These are phyloP conservation scores for Akebia trifoliata DNA, from an alignment of 164 flowering plant genomes.

Conservation along the genomic window DNA sequence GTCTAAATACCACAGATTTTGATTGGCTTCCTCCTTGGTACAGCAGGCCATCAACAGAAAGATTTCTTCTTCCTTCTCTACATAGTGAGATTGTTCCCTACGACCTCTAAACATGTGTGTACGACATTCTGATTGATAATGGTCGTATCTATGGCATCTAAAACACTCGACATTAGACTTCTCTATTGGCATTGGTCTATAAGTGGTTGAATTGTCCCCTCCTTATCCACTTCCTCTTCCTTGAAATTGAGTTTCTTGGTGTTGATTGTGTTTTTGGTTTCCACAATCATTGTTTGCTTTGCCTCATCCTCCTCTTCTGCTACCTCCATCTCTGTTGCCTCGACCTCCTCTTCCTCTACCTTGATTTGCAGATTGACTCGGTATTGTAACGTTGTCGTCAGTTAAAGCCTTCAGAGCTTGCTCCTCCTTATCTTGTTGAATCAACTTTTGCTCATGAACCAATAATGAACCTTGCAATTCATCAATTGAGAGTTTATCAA, in stretches of 20 bases:
- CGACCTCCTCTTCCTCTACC: too few relatives aligned
- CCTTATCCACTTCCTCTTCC: conserved; percentile 14
- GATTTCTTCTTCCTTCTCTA: conserved; percentile 12
- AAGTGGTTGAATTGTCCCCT: neutral
- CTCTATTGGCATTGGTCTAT: neutral
- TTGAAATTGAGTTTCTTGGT: too few relatives aligned
- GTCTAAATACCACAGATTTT: too few relatives aligned
- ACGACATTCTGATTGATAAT: conserved; percentile 4
- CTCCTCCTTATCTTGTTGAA: conserved; percentile 5
- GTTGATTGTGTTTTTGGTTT: too few relatives aligned
- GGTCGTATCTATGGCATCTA: neutral
- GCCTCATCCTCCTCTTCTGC: too few relatives aligned
- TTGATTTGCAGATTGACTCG: too few relatives aligned
- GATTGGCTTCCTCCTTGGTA: neutral
- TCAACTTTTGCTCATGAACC: too few relatives aligned
- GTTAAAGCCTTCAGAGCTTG: conserved; percentile 14
- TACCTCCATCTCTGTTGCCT: too few relatives aligned
- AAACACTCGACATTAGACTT: conserved; percentile 13
- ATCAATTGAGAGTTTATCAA: too few relatives aligned
- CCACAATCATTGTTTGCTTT: too few relatives aligned
- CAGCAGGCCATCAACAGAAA: neutral
- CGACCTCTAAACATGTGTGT: neutral
- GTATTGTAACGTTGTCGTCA: neutral
- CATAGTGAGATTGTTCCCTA: conserved; percentile 7
- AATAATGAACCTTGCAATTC: too few relatives aligned